Evolutionary conservation across 225 moss, liverwort and hornwort species (phyloP).

Genomic region (Antitrichia curtipendula): DNA sequence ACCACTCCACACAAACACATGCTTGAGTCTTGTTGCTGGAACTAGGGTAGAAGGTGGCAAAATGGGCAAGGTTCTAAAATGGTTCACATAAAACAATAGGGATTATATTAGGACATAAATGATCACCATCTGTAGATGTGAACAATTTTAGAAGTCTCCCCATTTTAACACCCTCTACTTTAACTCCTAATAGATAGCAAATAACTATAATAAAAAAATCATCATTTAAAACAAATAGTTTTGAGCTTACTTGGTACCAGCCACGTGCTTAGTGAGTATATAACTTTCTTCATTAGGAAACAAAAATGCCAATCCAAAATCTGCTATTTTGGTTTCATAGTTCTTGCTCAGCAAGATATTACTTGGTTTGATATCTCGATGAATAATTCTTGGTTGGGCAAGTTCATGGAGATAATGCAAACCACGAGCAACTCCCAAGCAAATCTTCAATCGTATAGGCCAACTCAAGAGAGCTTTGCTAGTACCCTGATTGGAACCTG

Average conservation of each 20-base stretch:
- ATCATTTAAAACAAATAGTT: neutral
- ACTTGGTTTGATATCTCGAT: neutral
- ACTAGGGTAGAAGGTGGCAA: too few relatives aligned
- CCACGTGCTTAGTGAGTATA: neutral
- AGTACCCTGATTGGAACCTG: neutral
- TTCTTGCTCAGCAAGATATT: neutral
- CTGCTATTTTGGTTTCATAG: neutral
- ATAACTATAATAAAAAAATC: too few relatives aligned
- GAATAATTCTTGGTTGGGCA: neutral
- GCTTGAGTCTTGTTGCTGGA: neutral
- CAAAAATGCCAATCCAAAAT: neutral
- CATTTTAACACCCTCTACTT: accelerated
- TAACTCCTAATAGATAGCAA: neutral
- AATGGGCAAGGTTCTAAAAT: too few relatives aligned
- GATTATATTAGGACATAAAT: too few relatives aligned
- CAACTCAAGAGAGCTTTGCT: neutral
- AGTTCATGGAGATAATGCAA: neutral
- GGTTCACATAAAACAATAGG: accelerated
- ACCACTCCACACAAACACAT: accelerated
- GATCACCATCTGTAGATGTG: neutral
- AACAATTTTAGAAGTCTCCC: neutral
- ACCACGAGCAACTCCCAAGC: neutral
- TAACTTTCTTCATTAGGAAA: neutral
- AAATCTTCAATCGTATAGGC: neutral
- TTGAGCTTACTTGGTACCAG: slow-evolving; percentile 11